These are phyloP conservation scores for Umbelopsis vinacea DNA, from an alignment of 192 early-diverging fungal species.

Conservation along the genomic window DNA sequence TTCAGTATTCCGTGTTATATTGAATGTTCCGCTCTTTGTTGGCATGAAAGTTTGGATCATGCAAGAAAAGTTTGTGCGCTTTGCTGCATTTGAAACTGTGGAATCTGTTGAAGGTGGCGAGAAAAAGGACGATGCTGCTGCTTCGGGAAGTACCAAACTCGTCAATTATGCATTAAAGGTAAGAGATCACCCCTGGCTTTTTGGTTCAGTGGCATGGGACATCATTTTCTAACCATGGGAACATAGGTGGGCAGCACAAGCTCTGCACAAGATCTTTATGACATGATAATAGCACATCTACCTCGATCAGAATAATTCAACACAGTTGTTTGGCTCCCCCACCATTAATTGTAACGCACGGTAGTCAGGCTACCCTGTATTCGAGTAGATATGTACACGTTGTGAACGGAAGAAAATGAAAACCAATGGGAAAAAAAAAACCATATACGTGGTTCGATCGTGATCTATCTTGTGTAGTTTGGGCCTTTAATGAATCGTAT, in stretches of 20 bases:
- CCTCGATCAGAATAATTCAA: slow-evolving; percentile 20
- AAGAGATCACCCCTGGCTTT: not conserved
- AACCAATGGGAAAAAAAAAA: not conserved
- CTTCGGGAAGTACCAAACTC: slow-evolving; percentile 7
- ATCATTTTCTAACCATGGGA: not conserved
- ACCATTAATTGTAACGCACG: not conserved
- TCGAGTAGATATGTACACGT: not conserved
- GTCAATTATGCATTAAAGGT: slow-evolving; percentile 40
- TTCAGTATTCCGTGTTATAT: slow-evolving; percentile 45
- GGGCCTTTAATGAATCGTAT: too few relatives aligned
- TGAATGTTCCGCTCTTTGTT: slow-evolving; percentile 43
- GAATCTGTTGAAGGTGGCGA: slow-evolving; percentile 24
- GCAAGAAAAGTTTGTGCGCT: slow-evolving; percentile 47
- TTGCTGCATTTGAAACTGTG: slow-evolving; percentile 37
- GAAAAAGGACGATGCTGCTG: slow-evolving; percentile 6
- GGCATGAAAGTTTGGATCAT: slow-evolving; percentile 43
- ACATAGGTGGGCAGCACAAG: slow-evolving; percentile 15
- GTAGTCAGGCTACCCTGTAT: not conserved
- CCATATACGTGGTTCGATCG: too few relatives aligned
- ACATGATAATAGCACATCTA: slow-evolving; percentile 26
- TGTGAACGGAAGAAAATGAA: not conserved
- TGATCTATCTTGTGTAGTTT: too few relatives aligned
- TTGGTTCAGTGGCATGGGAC: not conserved
- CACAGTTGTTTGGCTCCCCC: not conserved
- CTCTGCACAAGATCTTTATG: slow-evolving; percentile 31